Conservation (phyloP, 352 stramenopile genomes). For the Thraustotheca clavata region DNA sequence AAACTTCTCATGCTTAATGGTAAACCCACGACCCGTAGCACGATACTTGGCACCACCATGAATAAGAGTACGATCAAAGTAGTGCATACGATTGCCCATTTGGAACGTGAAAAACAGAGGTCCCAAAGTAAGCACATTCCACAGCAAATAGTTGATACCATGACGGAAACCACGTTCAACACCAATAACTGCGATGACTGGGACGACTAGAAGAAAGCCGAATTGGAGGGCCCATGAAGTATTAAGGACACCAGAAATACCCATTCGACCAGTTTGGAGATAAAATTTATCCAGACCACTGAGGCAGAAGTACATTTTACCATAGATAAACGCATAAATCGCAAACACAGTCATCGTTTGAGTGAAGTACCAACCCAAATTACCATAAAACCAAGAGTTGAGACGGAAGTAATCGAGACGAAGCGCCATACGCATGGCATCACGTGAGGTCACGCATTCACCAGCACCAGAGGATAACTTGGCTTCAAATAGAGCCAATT, state of each 20-base stretch:
- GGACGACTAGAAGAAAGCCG: constrained; percentile 94
- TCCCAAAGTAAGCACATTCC: constrained; percentile 94
- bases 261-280: constrained; percentile 87
- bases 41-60: constrained; percentile 97
- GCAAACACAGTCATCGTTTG: constrained; percentile 96
- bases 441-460: constrained; percentile 95
- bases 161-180: constrained; percentile 95
- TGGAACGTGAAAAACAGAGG: constrained; percentile 99
- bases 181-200: constrained; percentile 94
- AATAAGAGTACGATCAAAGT: constrained; percentile 97
- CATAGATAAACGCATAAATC: constrained; percentile 97
- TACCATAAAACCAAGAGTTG: constrained; percentile 97
- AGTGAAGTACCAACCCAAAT: constrained; percentile 97
- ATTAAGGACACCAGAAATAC: constrained; percentile 91
- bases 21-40: constrained; percentile 96
- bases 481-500: constrained; percentile 92
- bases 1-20: constrained; percentile 97
- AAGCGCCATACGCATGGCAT: constrained; percentile 92
- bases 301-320: constrained; percentile 93
- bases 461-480: constrained; percentile 95
- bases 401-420: constrained; percentile 96
- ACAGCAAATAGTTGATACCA: constrained; percentile 87
- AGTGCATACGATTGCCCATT: constrained; percentile 98
- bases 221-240: constrained; percentile 95
- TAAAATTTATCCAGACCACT: constrained; percentile 89